Evolutionary conservation across 805 yeast species (phyloP), one percentile per base, ranked within the genome.

Genomic region (Saccharomycopsis guyanensis): DNA sequence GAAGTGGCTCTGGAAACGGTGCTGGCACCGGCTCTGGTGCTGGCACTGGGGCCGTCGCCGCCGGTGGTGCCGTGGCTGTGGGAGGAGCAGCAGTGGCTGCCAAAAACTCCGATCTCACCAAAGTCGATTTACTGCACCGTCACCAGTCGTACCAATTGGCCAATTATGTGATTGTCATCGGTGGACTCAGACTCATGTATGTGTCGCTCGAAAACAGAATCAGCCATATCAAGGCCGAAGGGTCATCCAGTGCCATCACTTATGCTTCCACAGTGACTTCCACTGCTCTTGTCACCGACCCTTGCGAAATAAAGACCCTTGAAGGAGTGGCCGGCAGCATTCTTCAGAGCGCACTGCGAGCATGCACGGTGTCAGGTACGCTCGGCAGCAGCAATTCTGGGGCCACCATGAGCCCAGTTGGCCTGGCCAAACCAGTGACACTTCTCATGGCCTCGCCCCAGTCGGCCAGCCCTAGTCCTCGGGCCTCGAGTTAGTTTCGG

Each of bases 221-320:
- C 10, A 33, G 37, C 20, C 29, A 25, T 6, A 15, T 33, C 7
- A 33, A 15, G 37, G 37, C 37, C 7, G 10, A 33, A 8, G 37
- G 37, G 19, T 10, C 19, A 6, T 6, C 37, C 18, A 33, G 37
- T 12, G 10, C 20, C 20, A 6, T 33, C 20, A 33, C 8, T 15
- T 33, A 33, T 15, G 37, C 37, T 5, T 33, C 37, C 20, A 33
- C 37, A 18, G 20, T 33, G 10, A 33, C 37, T 15, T 33, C 37
- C 7, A 33, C 37, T 5, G 37, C 18, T 8, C 41, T 38, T 24
- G 42, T 43, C 16, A 40, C 46, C 18, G 45, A 43, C 41, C 46
- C 47, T 6, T 43, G 47, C 18, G 37, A 38, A 24, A 41, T 43
- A 10, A 36, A 36, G 15, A 43, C 47, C 6, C 10, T 43, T n/a